These are phyloP conservation scores for Yueomyces sp. DNA, from an alignment of 1,139 yeast species.

Conservation along the genomic window DNA sequence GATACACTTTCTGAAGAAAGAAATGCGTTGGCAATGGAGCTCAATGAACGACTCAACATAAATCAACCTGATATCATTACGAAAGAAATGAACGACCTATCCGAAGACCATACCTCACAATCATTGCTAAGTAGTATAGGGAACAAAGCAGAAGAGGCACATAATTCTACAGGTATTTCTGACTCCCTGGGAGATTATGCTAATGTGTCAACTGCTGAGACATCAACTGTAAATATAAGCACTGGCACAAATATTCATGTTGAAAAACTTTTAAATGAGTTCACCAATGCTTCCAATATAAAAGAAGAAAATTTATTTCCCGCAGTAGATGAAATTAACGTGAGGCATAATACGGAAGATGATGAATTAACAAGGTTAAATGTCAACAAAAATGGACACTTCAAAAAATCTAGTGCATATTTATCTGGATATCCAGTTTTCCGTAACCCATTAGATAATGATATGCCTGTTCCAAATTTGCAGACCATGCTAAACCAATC, in stretches of 20 bases:
- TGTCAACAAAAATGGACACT: constrained; percentile 1
- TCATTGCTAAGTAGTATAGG: too few relatives aligned
- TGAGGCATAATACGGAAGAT: constrained; percentile 2
- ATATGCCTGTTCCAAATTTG: background rate
- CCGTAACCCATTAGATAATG: background rate
- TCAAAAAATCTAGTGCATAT: constrained; percentile 18
- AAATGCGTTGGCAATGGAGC: too few relatives aligned
- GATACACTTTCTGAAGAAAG: too few relatives aligned
- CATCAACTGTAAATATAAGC: background rate
- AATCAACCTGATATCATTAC: too few relatives aligned
- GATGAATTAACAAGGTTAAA: background rate
- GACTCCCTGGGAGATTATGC: background rate
- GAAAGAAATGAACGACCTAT: too few relatives aligned
- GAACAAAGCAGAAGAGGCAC: constrained; percentile 1
- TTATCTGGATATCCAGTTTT: constrained; percentile 10
- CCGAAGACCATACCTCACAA: too few relatives aligned
- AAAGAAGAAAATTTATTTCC: constrained; percentile 10
- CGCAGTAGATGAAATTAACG: background rate
- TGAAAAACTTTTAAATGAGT: constrained; percentile 20
- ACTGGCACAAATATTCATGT: constrained; percentile 13
- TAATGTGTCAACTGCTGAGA: too few relatives aligned
- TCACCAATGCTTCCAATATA: constrained; percentile 19
- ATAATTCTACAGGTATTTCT: constrained; percentile 4
- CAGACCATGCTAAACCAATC: background rate
- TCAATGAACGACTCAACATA: too few relatives aligned